Evolutionary conservation across 31 red algal genomes (phyloP), one percentile per base, ranked within the genome.

Genomic region (Endocladia muricata): DNA sequence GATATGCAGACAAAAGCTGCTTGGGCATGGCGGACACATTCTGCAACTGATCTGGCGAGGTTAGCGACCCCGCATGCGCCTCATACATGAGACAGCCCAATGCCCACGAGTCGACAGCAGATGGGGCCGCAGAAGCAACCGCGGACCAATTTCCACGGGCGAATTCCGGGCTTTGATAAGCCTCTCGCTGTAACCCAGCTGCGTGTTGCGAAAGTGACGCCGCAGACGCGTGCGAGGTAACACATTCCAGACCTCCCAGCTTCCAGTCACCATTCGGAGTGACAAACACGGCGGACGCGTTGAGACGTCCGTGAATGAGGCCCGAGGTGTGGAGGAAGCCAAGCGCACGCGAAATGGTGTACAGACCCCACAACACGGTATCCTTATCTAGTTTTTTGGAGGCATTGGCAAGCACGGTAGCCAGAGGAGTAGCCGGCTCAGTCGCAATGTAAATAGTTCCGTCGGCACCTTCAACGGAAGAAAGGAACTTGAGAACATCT

Each of bases 31-130:
- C 61, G 28, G 57, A 57, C 13, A 91, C 60, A 42, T 94, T 85
- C 25, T 79, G 79, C 5, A 98, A 76, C 58, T 98, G 76, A 61
- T 94, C 96, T 6, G 81, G 65, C 26, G 91, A 69, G 15, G 72
- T 72, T 6, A 94, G 90, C 3, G 74, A 48, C 17, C 81, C 82
- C 17, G 82, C 82, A 81, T 93, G 89, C 4, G 86, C 81, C 40
- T 92, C 87, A 74, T 92, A 94, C 64, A 98, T 91, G 3, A 98
- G 70, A 59, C 96, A 98, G 26, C 96, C 96, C 34, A 94, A 81
- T 35, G 96, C 96, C 96, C 96, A 98, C 6, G 91, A 77, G 56
- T 98, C 96, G 21, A 98, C 77, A 8, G 83, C 86, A 70, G 66
- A 69, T 8, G 79, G 66, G 13, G 96, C 81, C 11, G 41, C 82